Evolutionary conservation across 2,329 filamentous ascomycete species (phyloP), one percentile per base, ranked within the genome.

Genomic region (Clonostachys sp.): DNA sequence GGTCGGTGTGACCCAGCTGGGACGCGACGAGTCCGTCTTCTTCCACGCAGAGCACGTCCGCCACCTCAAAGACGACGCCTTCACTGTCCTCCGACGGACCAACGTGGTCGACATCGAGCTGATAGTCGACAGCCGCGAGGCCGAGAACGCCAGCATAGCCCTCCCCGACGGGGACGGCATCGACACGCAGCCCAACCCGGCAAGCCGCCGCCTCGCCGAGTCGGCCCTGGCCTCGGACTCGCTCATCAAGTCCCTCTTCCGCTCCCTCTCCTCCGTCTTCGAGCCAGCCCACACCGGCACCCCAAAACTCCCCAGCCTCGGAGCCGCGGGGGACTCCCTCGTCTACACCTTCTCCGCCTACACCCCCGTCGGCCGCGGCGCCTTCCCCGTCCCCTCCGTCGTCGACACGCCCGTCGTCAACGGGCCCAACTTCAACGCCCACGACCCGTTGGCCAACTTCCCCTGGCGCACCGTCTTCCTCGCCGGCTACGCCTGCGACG

Each of bases 21-120:
- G 92, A 5, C 85, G 87, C 43, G 90, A 97, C 60, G 92, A 97
- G 66, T 88, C 86, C 53, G 83, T 96, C 17, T 88, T 89, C 61
- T 80, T 97, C 53, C 78, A 86, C 42, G 82, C 87, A 20, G 83
- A 90, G 49, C 80, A 92, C 24, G 83, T 90, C 30, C 82, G 86
- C 48, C 85, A 88, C 53, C 79, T 91, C 35, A 80, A 82, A 18
- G 92, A 96, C 64, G 88, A 91, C 13, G 85, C 91, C 48, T 96
- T 96, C 63, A 87, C 84, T 10, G 80, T 89, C 30, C 75, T 91
- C 24, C 81, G 87, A 42, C 89, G 96, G 57, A 67, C 80, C 5
- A 75, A 87, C 48, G 78, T 84, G 52, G 73, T 95, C 45, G 89
- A 95, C 55, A 66, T 96, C 39, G 76, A 91, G 49, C 64, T 94